Percentiles rank a stretch among this genome's conserved stretches.
Evolutionary conservation across 2,329 filamentous ascomycete genomes (phyloP).

Genomic region (Trichoderma afroharzianum): DNA sequence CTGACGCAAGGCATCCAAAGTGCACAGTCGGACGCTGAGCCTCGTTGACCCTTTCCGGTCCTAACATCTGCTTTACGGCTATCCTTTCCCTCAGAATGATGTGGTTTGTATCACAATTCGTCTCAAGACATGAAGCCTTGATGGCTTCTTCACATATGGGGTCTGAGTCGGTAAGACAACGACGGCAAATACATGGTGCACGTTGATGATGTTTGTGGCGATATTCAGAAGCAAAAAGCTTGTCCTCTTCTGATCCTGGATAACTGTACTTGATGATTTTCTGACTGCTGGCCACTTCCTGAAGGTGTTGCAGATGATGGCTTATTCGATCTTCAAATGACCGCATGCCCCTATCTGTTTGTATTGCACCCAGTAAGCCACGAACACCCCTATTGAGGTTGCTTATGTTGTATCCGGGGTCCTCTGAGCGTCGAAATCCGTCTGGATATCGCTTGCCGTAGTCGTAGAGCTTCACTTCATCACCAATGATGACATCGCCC

Average conservation of each 20-base stretch:
- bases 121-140: slow-evolving; percentile 12
- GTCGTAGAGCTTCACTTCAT: slow-evolving; percentile 28
- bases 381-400: slow-evolving; percentile 27
- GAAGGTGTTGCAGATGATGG: slow-evolving; percentile 15
- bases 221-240: slow-evolving; percentile 30
- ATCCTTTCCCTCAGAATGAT: slow-evolving; percentile 32
- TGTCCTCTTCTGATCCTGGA: slow-evolving; percentile 28
- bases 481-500: slow-evolving; percentile 32
- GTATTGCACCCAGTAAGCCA: slow-evolving; percentile 24
- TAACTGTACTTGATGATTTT: slow-evolving; percentile 22
- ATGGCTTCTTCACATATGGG: slow-evolving; percentile 18
- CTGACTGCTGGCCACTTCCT: background rate
- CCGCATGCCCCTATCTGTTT: slow-evolving; percentile 17
- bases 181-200: slow-evolving; percentile 8
- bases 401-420: slow-evolving; percentile 24
- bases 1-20: slow-evolving; percentile 37
- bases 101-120: slow-evolving; percentile 12
- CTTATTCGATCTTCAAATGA: slow-evolving; percentile 7
- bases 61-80: slow-evolving; percentile 14
- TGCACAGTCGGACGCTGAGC: slow-evolving; percentile 29
- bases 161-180: slow-evolving; percentile 2
- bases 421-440: slow-evolving; percentile 26
- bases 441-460: slow-evolving; percentile 25
- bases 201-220: slow-evolving; percentile 30
- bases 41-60: background rate